Evolutionary conservation across 306 rosid species (phyloP).

Genomic region (Cucumis hystrix): DNA sequence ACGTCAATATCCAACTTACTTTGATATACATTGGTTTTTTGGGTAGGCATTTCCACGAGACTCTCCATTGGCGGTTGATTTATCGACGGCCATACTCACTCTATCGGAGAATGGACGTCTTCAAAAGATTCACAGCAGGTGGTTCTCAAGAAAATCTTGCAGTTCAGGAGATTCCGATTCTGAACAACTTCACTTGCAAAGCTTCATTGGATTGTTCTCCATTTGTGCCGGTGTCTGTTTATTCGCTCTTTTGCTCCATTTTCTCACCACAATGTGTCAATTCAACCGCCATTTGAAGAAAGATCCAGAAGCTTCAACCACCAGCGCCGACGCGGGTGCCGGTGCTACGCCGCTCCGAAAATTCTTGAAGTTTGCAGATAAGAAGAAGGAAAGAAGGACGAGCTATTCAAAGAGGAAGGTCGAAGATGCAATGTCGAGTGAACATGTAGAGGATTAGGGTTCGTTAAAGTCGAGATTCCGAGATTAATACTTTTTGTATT

Average conservation of each 20-base stretch:
- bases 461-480: too few species aligned
- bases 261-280: constrained; percentile 7
- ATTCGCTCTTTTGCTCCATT: constrained; percentile 14
- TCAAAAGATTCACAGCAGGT: constrained; percentile 22
- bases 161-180: not conserved
- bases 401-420: constrained; percentile 27
- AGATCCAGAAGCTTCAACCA: constrained; percentile 4
- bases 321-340: not conserved
- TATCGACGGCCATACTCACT: constrained; percentile 33
- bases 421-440: constrained; percentile 1
- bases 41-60: constrained; percentile 35
- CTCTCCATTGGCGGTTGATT: constrained; percentile 33
- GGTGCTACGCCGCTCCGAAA: not conserved
- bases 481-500: too few species aligned
- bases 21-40: not conserved
- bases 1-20: too few species aligned
- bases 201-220: constrained; percentile 32
- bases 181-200: constrained; percentile 22
- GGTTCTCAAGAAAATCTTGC: constrained; percentile 29
- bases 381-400: constrained; percentile 11
- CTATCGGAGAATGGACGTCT: constrained; percentile 35
- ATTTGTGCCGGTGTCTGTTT: constrained; percentile 17
- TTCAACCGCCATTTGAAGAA: constrained; percentile 10
- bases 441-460: too few species aligned
- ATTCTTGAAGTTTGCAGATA: constrained; percentile 20